Evolutionary conservation across 2,329 filamentous ascomycete genomes (phyloP).

Genomic region (Nakataea oryzae): DNA sequence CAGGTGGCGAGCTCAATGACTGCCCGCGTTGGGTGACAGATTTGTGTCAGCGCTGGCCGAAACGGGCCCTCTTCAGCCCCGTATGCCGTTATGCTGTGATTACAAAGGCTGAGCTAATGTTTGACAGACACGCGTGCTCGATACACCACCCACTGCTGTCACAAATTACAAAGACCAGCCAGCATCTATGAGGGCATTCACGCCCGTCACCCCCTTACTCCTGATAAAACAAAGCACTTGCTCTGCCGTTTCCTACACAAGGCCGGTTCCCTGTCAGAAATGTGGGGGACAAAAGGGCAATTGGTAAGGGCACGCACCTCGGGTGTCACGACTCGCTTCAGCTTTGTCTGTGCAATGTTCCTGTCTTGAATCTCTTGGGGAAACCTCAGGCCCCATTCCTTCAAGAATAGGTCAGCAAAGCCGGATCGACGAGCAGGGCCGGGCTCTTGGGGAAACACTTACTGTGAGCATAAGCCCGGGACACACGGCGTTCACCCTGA

Average conservation of each 20-base stretch:
- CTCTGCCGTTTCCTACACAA: constrained; percentile 5
- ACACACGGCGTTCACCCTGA: constrained; percentile 48
- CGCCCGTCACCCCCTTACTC: constrained; percentile 9
- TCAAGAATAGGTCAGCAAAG: background rate
- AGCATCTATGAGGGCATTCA: constrained; percentile 10
- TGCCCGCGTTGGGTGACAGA: background rate
- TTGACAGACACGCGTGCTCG: background rate
- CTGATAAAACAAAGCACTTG: constrained; percentile 9
- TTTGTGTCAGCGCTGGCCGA: background rate
- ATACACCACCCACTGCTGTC: background rate
- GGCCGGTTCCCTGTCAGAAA: background rate
- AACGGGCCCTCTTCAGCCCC: background rate
- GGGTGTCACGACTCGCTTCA: constrained; percentile 49
- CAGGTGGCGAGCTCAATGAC: too few species aligned
- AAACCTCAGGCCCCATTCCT: constrained; percentile 56
- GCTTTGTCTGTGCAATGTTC: constrained; percentile 41
- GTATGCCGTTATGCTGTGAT: background rate
- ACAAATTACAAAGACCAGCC: constrained; percentile 4
- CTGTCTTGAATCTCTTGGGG: constrained; percentile 41
- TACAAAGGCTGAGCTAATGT: background rate
- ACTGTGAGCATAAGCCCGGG: constrained; percentile 42
- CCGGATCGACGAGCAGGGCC: constrained; percentile 8
- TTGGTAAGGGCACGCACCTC: constrained; percentile 21
- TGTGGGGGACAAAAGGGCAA: background rate
- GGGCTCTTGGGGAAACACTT: constrained; percentile 8